Evolutionary conservation across 176 grass and related monocot genomes (phyloP).

Genomic region (Triticum timopheevii): DNA sequence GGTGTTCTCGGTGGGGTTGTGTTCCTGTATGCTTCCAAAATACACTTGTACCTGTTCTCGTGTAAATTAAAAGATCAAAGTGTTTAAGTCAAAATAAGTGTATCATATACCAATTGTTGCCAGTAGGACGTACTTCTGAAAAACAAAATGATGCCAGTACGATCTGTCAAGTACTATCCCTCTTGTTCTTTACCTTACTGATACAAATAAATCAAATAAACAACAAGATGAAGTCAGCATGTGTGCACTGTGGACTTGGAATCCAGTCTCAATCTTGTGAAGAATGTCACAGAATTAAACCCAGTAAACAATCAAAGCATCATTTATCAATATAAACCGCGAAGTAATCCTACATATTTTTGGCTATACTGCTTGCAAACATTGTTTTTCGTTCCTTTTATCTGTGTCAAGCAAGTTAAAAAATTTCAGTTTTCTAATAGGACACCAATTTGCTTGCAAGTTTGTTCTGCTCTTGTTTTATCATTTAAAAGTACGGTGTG

Average conservation of each 20-base stretch:
- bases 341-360: not conserved
- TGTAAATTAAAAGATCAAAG: not conserved
- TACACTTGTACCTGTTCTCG: constrained; percentile 18
- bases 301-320: not conserved
- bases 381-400: not conserved
- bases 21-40: constrained; percentile 25
- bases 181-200: not conserved
- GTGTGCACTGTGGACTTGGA: not conserved
- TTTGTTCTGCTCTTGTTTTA: not conserved
- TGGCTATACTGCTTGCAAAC: not conserved
- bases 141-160: not conserved
- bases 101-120: not conserved
- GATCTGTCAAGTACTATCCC: not conserved
- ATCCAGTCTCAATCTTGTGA: not conserved
- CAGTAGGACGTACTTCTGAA: not conserved
- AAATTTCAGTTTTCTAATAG: not conserved
- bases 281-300: not conserved
- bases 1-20: constrained; percentile 12
- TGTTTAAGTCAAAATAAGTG: not conserved
- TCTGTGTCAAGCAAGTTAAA: not conserved
- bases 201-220: not conserved
- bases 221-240: not conserved
- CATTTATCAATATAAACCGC: not conserved
- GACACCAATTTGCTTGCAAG: not conserved
- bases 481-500: not conserved